Percentiles rank a stretch among this genome's conserved stretches.
phyloP scores from a whole-genome alignment of 1,284 basidiomycete genomes.

The Xanthoconium separans region DNA sequence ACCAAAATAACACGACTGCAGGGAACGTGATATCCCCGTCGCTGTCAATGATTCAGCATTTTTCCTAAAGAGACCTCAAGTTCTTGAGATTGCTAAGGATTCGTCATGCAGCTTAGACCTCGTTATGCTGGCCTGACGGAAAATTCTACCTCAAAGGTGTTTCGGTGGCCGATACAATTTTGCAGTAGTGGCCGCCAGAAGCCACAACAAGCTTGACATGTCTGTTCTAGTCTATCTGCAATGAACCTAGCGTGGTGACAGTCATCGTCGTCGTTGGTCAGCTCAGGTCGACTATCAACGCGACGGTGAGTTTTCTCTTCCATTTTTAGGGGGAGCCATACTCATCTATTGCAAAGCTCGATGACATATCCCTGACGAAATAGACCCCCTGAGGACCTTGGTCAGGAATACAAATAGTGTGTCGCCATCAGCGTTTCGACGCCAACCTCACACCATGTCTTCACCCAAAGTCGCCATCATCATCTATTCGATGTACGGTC shows the following conservation, averaged over 20 bases:
- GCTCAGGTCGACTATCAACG: not conserved
- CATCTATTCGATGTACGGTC: constrained; percentile 52
- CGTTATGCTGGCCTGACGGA: not conserved
- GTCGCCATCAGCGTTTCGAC: constrained; percentile 28
- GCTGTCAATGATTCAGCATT: constrained; percentile 3
- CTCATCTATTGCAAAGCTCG: too few species aligned
- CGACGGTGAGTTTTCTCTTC: not conserved
- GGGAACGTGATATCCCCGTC: too few species aligned
- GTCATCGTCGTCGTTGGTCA: not conserved
- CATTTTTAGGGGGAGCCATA: too few species aligned
- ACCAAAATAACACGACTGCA: not conserved
- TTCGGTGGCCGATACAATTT: constrained; percentile 5
- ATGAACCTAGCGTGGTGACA: not conserved
- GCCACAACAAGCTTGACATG: not conserved
- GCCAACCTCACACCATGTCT: constrained; percentile 24
- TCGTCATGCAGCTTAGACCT: not conserved
- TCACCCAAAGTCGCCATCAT: constrained; percentile 42
- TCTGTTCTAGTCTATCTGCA: not conserved
- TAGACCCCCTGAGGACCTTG: constrained; percentile 4
- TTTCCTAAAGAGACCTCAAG: constrained; percentile 3
- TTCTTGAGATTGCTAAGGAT: constrained; percentile 11
- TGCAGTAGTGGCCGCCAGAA: constrained; percentile 2
- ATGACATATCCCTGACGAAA: constrained; percentile 3
- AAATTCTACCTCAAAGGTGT: not conserved
- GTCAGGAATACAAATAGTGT: constrained; percentile 12